Evolutionary conservation across 1,284 basidiomycete genomes (phyloP).

Genomic region (Salmacisia buchloeana): DNA sequence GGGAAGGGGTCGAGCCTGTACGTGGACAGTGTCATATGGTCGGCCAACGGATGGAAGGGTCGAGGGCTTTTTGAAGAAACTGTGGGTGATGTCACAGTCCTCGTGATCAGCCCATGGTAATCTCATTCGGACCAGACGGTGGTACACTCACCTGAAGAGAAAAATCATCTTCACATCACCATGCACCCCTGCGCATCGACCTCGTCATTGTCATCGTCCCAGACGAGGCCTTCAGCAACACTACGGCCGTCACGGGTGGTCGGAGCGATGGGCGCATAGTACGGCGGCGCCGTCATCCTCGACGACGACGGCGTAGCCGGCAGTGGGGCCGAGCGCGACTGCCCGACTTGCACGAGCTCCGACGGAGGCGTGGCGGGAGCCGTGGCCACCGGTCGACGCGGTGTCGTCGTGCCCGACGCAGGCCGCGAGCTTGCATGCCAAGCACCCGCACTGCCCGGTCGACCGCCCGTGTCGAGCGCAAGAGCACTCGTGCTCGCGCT

Average conservation of each 20-base stretch:
- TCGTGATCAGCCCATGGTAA: too few relatives aligned
- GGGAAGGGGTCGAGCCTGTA: too few relatives aligned
- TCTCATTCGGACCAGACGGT: too few relatives aligned
- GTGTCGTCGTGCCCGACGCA: background rate
- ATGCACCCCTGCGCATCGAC: conserved; percentile 27
- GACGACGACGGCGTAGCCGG: conserved; percentile 12
- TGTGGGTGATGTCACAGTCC: too few relatives aligned
- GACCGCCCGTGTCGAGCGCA: too few relatives aligned
- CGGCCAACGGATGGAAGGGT: too few relatives aligned
- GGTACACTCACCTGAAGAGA: too few relatives aligned
- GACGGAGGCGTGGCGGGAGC: background rate
- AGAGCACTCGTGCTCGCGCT: too few relatives aligned
- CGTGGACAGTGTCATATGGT: too few relatives aligned
- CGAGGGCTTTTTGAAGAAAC: too few relatives aligned
- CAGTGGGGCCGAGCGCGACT: background rate
- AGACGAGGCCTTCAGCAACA: conserved; percentile 3
- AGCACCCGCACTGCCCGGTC: background rate
- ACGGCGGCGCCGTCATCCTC: background rate
- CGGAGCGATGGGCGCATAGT: background rate
- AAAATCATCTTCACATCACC: conserved; percentile 16
- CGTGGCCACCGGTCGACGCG: background rate
- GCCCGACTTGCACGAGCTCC: too few relatives aligned
- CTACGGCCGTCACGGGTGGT: background rate
- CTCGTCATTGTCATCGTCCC: conserved; percentile 15
- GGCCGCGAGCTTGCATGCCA: background rate